These are phyloP conservation scores for Acrodontium crateriforme DNA, from an alignment of 2,329 filamentous ascomycete species.

Conservation along the genomic window DNA sequence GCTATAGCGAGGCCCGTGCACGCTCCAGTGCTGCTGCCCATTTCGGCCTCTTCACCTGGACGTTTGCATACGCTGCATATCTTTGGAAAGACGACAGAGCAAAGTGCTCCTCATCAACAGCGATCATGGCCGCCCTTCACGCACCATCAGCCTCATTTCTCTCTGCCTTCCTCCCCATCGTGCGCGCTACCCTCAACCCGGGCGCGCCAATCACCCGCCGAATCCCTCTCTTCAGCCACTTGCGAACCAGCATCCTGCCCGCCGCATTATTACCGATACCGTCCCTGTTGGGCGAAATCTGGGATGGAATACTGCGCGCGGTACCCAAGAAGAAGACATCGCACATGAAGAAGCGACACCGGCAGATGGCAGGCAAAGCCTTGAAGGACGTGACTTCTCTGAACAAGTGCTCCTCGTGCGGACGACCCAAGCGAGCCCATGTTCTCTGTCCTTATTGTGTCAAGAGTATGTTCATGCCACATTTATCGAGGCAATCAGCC, in stretches of 20 bases:
- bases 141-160: constrained; percentile 28
- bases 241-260: constrained; percentile 35
- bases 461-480: constrained; percentile 58
- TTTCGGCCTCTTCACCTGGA: background rate
- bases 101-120: too few species aligned
- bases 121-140: constrained; percentile 25
- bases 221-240: constrained; percentile 30
- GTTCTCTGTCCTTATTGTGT: constrained; percentile 79
- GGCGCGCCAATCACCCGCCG: constrained; percentile 32
- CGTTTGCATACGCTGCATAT: too few species aligned
- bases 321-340: constrained; percentile 99
- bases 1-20: too few species aligned
- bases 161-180: constrained; percentile 40
- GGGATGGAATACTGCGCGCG: constrained; percentile 82
- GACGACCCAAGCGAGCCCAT: constrained; percentile 76
- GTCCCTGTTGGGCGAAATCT: constrained; percentile 64
- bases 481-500: background rate
- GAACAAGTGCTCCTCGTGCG: constrained; percentile 82
- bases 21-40: background rate
- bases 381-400: constrained; percentile 79
- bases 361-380: constrained; percentile 91
- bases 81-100: too few species aligned
- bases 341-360: constrained; percentile 83
- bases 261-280: constrained; percentile 52
- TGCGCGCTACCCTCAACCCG: constrained; percentile 28